Evolutionary conservation across 176 grass and related monocot genomes (phyloP).

Genomic region (Eragrostis nindensis): DNA sequence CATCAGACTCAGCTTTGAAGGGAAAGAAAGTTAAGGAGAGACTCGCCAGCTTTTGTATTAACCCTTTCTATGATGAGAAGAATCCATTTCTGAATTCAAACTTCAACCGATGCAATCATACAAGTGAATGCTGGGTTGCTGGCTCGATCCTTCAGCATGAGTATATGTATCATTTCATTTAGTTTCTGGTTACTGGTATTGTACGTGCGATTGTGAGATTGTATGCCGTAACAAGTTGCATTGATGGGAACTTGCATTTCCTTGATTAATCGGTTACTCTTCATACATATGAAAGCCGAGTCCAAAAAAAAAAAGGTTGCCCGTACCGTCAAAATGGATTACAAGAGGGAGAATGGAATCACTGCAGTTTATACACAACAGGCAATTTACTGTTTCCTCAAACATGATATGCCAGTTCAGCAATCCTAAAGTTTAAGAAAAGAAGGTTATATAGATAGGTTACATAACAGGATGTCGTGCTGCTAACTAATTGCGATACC

Average conservation of each 20-base stretch:
- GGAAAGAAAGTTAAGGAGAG: constrained; percentile 36
- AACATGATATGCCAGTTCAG: background rate
- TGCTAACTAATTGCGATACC: constrained; percentile 71
- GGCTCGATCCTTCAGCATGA: background rate
- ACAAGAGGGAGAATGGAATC: background rate
- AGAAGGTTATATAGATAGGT: background rate
- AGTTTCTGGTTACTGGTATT: background rate
- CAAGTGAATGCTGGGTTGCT: background rate
- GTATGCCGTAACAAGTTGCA: constrained; percentile 32
- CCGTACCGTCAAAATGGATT: background rate
- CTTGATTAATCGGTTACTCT: background rate
- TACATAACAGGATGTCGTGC: background rate
- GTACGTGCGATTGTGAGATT: constrained; percentile 44
- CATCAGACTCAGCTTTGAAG: constrained; percentile 13
- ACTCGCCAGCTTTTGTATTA: constrained; percentile 46
- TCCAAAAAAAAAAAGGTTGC: background rate
- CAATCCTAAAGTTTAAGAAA: too few species aligned
- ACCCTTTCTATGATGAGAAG: constrained; percentile 56
- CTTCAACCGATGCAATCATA: constrained; percentile 32
- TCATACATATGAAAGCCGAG: background rate
- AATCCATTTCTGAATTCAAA: constrained; percentile 51
- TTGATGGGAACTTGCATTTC: background rate
- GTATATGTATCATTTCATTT: constrained; percentile 1
- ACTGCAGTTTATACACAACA: background rate
- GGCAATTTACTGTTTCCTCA: background rate